phyloP scores from a whole-genome alignment of 768 basidiomycete species.

The Termitomyces sp. region DNA sequence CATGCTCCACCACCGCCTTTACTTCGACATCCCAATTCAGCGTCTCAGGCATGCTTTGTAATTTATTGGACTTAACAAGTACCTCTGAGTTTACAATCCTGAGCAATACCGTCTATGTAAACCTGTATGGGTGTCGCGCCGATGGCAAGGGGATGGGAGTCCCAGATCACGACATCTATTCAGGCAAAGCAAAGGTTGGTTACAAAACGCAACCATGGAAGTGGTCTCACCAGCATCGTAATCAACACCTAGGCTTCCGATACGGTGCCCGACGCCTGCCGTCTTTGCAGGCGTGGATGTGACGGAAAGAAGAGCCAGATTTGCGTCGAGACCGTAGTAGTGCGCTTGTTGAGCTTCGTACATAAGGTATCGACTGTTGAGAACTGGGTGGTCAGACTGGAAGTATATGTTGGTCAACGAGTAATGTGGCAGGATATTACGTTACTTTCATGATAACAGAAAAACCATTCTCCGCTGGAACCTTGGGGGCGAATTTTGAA shows the following conservation, averaged over 20 bases:
- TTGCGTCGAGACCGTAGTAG: constrained; percentile 55
- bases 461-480: constrained; percentile 62
- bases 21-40: constrained; percentile 64
- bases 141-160: constrained; percentile 70
- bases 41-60: constrained; percentile 46
- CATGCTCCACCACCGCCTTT: constrained; percentile 47
- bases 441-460: constrained; percentile 68
- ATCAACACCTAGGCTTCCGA: constrained; percentile 59
- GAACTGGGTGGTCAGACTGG: constrained; percentile 51
- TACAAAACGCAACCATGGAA: neutral
- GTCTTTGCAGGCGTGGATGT: constrained; percentile 60
- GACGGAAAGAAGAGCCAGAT: constrained; percentile 55
- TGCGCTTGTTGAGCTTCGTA: constrained; percentile 70
- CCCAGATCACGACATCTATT: constrained; percentile 56
- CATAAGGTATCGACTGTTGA: constrained; percentile 61
- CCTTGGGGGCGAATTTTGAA: constrained; percentile 66
- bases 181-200: neutral
- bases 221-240: constrained; percentile 13
- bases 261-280: constrained; percentile 61
- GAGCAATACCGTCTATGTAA: constrained; percentile 79
- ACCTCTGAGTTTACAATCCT: constrained; percentile 35
- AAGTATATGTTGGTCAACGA: neutral
- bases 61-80: constrained; percentile 36
- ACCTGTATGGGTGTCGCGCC: constrained; percentile 82
- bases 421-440: constrained; percentile 19